Evolutionary conservation across 148 eudicot species (phyloP), one percentile per base, ranked within the genome.

Genomic region (Rhododendron mucronatum): DNA sequence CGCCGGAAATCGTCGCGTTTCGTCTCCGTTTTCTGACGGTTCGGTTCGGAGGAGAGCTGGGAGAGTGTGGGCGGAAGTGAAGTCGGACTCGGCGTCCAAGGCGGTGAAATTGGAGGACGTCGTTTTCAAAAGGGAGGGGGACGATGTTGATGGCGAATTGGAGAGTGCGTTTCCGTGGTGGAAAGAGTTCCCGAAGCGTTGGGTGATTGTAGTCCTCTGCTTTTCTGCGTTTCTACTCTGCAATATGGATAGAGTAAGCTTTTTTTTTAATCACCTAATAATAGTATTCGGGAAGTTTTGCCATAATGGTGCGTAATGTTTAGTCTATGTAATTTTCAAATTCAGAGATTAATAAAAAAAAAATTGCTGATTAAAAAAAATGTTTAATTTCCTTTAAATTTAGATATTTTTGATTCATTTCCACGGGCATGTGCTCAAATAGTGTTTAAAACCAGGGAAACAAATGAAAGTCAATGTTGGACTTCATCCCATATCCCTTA

Each of bases 191-290:
- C 99, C 99, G 0, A 96, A 94, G 84, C 93, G 99, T 20, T 96
- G 98, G 97, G 88, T 89, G 61, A 96, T 96, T 82, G 99, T 96
- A 48, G 39, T 95, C 28, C 87, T 96, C 82, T 96, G 99, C 83
- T 95, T 93, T 90, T 94, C 99, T 0, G 97, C 99, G 69, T 96
- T 96, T 84, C 94, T 96, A 23, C 98, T 96, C 35, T 96, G 99
- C 91, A 96, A 96, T 77, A 96, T 96, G 99, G 99, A 96, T 89
- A 90, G 99, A 88, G 99, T 96, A 93, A 90, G 90, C 82, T 67
- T 45, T 4, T 10, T 10, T 3, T 14, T 33, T 6, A 5, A 39
- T 26, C 28, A 26, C 35, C 35, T 26, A 12, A 5, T 33, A 28
- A 12, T 67, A 7, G 26, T n/a, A 63, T 65, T 65, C 9, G 73